phyloP scores from a whole-genome alignment of 768 basidiomycete genomes.

The Boletus reticuloceps region DNA sequence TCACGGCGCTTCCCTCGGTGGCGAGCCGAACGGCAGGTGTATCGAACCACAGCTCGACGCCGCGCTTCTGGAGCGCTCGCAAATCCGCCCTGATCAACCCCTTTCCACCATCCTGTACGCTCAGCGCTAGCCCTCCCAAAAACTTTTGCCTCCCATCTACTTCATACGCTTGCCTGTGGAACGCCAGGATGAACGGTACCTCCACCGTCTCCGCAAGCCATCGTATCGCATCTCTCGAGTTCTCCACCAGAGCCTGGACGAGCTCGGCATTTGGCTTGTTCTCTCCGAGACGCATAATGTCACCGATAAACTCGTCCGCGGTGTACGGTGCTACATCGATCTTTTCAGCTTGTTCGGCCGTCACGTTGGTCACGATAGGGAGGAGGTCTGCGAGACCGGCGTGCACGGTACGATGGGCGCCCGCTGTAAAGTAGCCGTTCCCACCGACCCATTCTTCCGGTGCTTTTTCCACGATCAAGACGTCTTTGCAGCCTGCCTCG shows the following conservation, averaged over 20 bases:
- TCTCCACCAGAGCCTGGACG: constrained; percentile 50
- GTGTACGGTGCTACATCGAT: constrained; percentile 65
- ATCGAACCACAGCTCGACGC: constrained; percentile 58
- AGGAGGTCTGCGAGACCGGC: constrained; percentile 59
- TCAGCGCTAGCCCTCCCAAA: constrained; percentile 68
- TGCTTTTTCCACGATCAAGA: constrained; percentile 65
- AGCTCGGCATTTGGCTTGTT: constrained; percentile 48
- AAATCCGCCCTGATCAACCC: constrained; percentile 60
- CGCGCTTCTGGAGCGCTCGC: constrained; percentile 44
- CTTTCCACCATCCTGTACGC: constrained; percentile 65
- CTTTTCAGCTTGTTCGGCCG: constrained; percentile 38
- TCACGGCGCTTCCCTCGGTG: constrained; percentile 37
- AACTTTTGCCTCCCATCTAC: constrained; percentile 61
- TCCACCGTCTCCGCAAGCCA: constrained; percentile 55
- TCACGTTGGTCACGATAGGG: constrained; percentile 48
- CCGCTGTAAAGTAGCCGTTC: constrained; percentile 72
- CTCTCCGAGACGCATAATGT: constrained; percentile 59
- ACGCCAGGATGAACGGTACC: constrained; percentile 56
- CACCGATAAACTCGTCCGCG: constrained; percentile 48
- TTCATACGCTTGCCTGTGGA: constrained; percentile 67
- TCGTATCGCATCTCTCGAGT: constrained; percentile 51
- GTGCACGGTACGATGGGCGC: constrained; percentile 64
- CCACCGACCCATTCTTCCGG: constrained; percentile 64
- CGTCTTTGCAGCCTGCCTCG: constrained; percentile 57
- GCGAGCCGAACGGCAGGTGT: constrained; percentile 40